A percentile compares a stretch with the other conserved stretches of the same genome.
Evolutionary conservation across 345 rosid genomes (phyloP).

Genomic region (Hibiscus trionum): DNA sequence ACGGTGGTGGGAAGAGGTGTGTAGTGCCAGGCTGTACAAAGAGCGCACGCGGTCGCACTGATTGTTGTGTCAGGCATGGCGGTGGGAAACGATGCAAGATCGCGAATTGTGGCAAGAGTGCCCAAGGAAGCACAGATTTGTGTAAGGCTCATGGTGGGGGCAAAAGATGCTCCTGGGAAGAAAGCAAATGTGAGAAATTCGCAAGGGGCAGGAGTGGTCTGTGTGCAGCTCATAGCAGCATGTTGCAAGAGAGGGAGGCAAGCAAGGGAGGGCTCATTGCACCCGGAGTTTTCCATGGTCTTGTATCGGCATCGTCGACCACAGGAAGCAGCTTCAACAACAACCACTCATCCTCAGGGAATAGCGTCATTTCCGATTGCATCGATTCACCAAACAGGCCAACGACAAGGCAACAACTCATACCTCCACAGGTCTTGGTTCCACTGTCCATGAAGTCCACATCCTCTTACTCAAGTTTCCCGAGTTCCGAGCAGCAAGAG

Average conservation of each 20-base stretch:
- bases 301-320: constrained; percentile 54
- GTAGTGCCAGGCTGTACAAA: constrained; percentile 75
- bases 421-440: constrained; percentile 82
- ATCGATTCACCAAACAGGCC: constrained; percentile 47
- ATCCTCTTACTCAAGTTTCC: constrained; percentile 27
- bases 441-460: constrained; percentile 82
- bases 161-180: constrained; percentile 77
- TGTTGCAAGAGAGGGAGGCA: constrained; percentile 42
- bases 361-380: constrained; percentile 54
- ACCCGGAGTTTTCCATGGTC: constrained; percentile 80
- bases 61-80: constrained; percentile 84
- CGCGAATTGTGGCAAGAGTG: constrained; percentile 78
- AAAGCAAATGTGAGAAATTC: constrained; percentile 78
- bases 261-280: constrained; percentile 54
- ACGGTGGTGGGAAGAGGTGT: constrained; percentile 94
- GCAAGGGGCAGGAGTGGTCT: constrained; percentile 94
- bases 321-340: constrained; percentile 44
- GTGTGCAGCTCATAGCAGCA: constrained; percentile 83
- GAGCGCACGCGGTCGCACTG: constrained; percentile 92
- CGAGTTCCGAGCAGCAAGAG: constrained; percentile 31
- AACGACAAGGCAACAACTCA: constrained; percentile 48
- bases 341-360: constrained; percentile 48
- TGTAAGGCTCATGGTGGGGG: constrained; percentile 99
- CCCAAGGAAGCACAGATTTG: constrained; percentile 92
- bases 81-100: constrained; percentile 83